Evolutionary conservation across 2,329 filamentous ascomycete genomes (phyloP).

Genomic region (Neonectria ditissima): DNA sequence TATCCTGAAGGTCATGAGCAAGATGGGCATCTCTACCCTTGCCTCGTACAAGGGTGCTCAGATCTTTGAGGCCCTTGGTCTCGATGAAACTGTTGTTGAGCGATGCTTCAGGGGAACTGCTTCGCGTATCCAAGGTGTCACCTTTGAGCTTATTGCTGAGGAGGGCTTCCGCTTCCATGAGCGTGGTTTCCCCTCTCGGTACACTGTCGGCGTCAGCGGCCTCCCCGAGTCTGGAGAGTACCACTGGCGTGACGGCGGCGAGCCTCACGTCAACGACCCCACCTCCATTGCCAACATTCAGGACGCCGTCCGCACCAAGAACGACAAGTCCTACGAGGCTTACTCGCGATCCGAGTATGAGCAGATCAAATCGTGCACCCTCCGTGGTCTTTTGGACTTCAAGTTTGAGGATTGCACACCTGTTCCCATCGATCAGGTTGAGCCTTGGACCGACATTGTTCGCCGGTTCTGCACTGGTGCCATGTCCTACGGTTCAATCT

Average conservation of each 20-base stretch:
- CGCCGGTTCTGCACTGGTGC: constrained; percentile 96
- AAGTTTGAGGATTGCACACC: constrained; percentile 88
- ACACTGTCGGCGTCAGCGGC: constrained; percentile 81
- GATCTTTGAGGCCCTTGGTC: constrained; percentile 95
- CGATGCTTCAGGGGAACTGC: constrained; percentile 95
- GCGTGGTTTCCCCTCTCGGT: constrained; percentile 86
- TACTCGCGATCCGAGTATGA: constrained; percentile 95
- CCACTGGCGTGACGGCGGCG: constrained; percentile 97
- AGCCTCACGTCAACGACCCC: constrained; percentile 95
- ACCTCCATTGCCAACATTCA: constrained; percentile 96
- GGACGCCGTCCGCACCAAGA: constrained; percentile 95
- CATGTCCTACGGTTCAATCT: constrained; percentile 99
- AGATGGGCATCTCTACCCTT: constrained; percentile 98
- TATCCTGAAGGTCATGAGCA: constrained; percentile 98
- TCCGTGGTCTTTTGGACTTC: constrained; percentile 94
- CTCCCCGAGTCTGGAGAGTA: constrained; percentile 95
- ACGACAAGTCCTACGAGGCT: constrained; percentile 97
- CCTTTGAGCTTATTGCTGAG: constrained; percentile 92
- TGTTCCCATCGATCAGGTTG: constrained; percentile 95
- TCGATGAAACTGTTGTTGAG: constrained; percentile 92
- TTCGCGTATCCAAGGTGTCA: constrained; percentile 93
- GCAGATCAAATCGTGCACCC: constrained; percentile 95
- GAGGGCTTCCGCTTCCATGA: constrained; percentile 96
- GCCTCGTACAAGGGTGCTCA: constrained; percentile 98
- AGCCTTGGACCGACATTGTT: constrained; percentile 98